Evolutionary conservation across 805 yeast species (phyloP), one percentile per base, ranked within the genome.

Genomic region (Barnettozyma californica): DNA sequence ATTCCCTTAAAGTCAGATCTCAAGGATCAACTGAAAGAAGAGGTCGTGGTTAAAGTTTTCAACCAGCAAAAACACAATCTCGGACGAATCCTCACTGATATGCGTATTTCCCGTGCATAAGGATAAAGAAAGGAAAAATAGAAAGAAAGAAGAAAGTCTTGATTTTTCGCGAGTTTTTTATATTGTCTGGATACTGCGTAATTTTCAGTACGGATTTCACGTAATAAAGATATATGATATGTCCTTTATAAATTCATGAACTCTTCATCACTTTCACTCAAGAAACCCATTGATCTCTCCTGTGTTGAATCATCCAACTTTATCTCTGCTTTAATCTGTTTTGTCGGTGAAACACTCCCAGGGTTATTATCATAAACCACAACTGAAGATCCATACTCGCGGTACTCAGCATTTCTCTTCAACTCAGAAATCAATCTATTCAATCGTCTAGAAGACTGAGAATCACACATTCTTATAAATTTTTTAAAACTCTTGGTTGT

Each of bases 11-110:
- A 44, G 50, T 49, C 47, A 42, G 46, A 37, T 63, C 80, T 88
- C 90, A 84, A 83, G 84, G 84, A 84, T 83, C 55, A 66, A 63
- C 61, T 67, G 66, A 67, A 67, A 68, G 80, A 80, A 83, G 83
- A 78, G 84, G 96, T 91, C 92, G 80, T 71, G 91, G 94, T 86
- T 84, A 83, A 81, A 88, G 91, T 88, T 94, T 92, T 94, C 97
- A 94, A 92, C 97, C 96, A 92, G 99, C 99, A 92, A 92, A 92
- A 88, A 94, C 98, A 92, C 96, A 95, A 91, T 90, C 99, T 92
- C 99, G 98, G 99, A 94, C 97, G 96, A 91, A 90, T 94, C 99
- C 98, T 92, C 99, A 92, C 96, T 91, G 98, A 92, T 90, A 89
- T 95, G 96, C 96, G 98, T 94, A 92, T 90, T 92, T 96, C 98